Evolutionary conservation across 208 protist genomes (phyloP), one percentile per base, ranked within the genome.

Genomic region (Naegleria lovaniensis): DNA sequence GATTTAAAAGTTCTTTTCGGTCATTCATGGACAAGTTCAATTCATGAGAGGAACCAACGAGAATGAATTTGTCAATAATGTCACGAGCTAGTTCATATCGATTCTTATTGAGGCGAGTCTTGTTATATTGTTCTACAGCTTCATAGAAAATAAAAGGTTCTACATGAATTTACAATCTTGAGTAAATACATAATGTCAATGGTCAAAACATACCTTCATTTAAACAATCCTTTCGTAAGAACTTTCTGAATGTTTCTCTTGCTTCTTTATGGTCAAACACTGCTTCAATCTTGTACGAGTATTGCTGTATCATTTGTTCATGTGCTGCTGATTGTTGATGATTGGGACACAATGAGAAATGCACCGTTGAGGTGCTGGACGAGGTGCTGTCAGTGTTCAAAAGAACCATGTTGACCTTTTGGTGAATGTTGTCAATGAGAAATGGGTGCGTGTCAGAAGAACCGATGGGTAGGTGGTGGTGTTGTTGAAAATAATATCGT

Each of bases 191-290:
- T 19, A 19, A 58, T 19, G 9, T 19, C 51, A 58, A 58, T 58
- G 15, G 15, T 58, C 15, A 58, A 19, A 19, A 67, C 55, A 22
- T 29, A 67, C 55, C 55, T 67, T 67, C 55, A 67, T 67, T 67
- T 2, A 67, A 29, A 19, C 55, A 67, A 19, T 67, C 55, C 55
- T 67, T 67, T 29, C n/a, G 19, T 33, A 79, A 36, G 25, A 36
- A 79, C n/a, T 79, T 33, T 33, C 67, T 79, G n/a, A 79, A 79
- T 79, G n/a, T 36, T 79, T 79, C 67, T 79, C 67, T 79, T 33
- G 67, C 16, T 33, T 79, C 67, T 33, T 79, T 36, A 9, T 79
- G 67, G 29, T 79, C 67, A 79, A 79, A 79, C 0, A 79, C 29
- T 15, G 67, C 67, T 33, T 79, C 67, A 36, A 79, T 79, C n/a